Evolutionary conservation across 352 stramenopile species (phyloP).

Genomic region (Elongisporangium prolatum): DNA sequence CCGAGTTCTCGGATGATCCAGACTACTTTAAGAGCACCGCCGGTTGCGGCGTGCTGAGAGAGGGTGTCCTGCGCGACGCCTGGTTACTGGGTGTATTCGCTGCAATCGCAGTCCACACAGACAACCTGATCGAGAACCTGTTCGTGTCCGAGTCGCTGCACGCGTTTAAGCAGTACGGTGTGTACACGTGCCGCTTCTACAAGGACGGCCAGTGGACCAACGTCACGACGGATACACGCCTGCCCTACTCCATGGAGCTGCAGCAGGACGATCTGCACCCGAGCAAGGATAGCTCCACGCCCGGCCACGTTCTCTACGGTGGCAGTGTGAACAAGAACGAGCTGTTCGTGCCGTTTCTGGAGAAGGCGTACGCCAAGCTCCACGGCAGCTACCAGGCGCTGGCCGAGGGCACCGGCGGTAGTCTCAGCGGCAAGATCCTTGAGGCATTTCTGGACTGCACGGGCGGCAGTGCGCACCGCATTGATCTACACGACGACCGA

Average conservation of each 20-base stretch:
- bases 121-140: slow-evolving; percentile 89
- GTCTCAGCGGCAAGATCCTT: slow-evolving; percentile 56
- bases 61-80: slow-evolving; percentile 66
- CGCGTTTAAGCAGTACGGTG: slow-evolving; percentile 75
- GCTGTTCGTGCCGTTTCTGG: slow-evolving; percentile 82
- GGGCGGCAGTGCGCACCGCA: slow-evolving; percentile 69
- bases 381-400: slow-evolving; percentile 70
- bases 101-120: slow-evolving; percentile 68
- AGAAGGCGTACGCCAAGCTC: slow-evolving; percentile 90
- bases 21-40: slow-evolving; percentile 82
- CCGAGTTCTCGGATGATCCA: slow-evolving; percentile 65
- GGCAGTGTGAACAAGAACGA: slow-evolving; percentile 75
- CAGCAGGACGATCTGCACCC: slow-evolving; percentile 28
- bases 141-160: slow-evolving; percentile 83
- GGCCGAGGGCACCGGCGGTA: slow-evolving; percentile 31
- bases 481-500: slow-evolving; percentile 60
- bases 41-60: slow-evolving; percentile 52
- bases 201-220: slow-evolving; percentile 87
- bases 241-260: slow-evolving; percentile 63
- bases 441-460: slow-evolving; percentile 89
- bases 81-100: slow-evolving; percentile 87
- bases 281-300: slow-evolving; percentile 16
- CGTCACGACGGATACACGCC: slow-evolving; percentile 84
- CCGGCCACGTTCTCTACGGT: slow-evolving; percentile 65
- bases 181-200: slow-evolving; percentile 92